phyloP scores from a whole-genome alignment of 352 stramenopile genomes.

The Phytophthora pini region DNA sequence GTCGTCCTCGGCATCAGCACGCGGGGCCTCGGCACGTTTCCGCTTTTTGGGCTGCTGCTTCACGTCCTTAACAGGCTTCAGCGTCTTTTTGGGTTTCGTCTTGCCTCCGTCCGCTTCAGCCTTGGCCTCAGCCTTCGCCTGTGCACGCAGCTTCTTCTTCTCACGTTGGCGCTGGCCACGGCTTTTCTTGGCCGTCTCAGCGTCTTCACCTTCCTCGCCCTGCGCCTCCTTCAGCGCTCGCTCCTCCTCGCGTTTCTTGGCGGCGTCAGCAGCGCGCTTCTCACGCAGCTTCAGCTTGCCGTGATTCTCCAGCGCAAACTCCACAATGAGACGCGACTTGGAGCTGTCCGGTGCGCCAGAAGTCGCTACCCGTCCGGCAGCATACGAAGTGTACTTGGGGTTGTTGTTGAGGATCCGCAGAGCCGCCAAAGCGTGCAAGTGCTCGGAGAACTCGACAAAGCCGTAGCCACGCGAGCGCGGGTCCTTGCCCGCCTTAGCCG shows the following conservation, averaged over 20 bases:
- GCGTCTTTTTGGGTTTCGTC: constrained; percentile 44
- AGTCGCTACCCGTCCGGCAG: constrained; percentile 54
- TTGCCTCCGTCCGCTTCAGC: constrained; percentile 23
- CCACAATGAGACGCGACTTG: constrained; percentile 87
- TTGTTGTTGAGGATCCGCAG: constrained; percentile 98
- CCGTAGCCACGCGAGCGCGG: constrained; percentile 77
- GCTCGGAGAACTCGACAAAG: constrained; percentile 98
- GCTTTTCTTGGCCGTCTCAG: constrained; percentile 60
- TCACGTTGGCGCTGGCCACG: constrained; percentile 79
- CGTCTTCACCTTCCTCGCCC: constrained; percentile 46
- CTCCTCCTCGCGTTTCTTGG: constrained; percentile 78
- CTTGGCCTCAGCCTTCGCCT: constrained; percentile 38
- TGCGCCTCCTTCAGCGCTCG: constrained; percentile 66
- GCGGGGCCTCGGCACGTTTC: constrained; percentile 34
- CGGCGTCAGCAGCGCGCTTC: constrained; percentile 69
- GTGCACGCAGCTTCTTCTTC: constrained; percentile 64
- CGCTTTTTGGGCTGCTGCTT: constrained; percentile 55
- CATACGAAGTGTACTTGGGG: constrained; percentile 83
- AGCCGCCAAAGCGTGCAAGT: constrained; percentile 96
- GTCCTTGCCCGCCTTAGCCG: constrained; percentile 66
- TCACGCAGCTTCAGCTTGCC: constrained; percentile 88
- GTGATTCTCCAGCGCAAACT: constrained; percentile 91
- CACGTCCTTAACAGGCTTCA: constrained; percentile 36
- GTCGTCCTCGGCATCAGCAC: constrained; percentile 32
- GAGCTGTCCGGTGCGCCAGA: constrained; percentile 50